Evolutionary conservation across 495 filamentous ascomycete species (phyloP), one percentile per base, ranked within the genome.

Genomic region (Penicillium soppii): DNA sequence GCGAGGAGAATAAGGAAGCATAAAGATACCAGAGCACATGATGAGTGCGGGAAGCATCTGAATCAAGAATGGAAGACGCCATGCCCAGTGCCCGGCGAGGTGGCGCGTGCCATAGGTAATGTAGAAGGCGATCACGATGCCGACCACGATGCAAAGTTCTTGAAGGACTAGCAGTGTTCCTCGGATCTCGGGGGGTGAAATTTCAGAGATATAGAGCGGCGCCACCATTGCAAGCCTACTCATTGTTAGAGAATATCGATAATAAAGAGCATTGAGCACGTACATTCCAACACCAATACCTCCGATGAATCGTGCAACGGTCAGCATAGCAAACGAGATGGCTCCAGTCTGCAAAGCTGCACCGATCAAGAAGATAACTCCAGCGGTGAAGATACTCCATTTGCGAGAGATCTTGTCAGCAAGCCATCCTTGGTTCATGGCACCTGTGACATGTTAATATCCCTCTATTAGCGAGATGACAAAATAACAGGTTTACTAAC

Each of bases 91-190:
- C 5, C 78, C 72, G 0, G 63, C 17, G 39, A 88, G 72, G n/a
- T n/a, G n/a, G n/a, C n/a, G n/a, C n/a, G 29, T 80, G 10, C 82
- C 85, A 43, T 84, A 88, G 52, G 76, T 83, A 46, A 88, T 77
- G 65, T 81, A 76, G 69, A 79, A 88, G 80, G 87, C 87, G 57
- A 87, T 84, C 21, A 87, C 50, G 43, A 86, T 86, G 54, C 85
- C 85, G 73, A 80, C 82, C 46, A 81, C 85, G 47, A 88, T 86
- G 39, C 83, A 76, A 80, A 84, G 83, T 64, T 85, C 82, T 47
- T 87, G 79, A 58, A 80, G 73, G 19, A 82, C 81, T n/a, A 87
- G 75, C 15, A 89, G 73, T n/a, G 84, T 73, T 21, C 86, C 85
- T 52, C 86, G 76, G 63, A 79, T 80, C 25, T 70, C 70, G 12